phyloP scores from a whole-genome alignment of 2,329 filamentous ascomycete genomes.

The Nectriaceae sp. region DNA sequence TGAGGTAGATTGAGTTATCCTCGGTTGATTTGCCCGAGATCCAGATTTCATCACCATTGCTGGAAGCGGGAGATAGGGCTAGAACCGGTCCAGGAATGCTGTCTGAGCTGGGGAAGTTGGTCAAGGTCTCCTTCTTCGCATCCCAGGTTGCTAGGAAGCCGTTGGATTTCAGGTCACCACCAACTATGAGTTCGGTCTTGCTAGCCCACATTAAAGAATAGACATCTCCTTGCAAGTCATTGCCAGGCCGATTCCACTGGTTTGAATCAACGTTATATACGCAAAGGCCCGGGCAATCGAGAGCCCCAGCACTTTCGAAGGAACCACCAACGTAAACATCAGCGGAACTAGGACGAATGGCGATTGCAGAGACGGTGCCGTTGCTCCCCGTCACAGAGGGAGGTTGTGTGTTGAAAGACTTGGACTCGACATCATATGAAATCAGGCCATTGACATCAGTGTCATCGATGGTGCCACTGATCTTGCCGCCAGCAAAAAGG shows the following conservation, averaged over 20 bases:
- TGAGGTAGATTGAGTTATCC: slow-evolving; percentile 72
- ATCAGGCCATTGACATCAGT: slow-evolving; percentile 71
- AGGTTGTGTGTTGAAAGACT: slow-evolving; percentile 70
- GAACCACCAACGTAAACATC: slow-evolving; percentile 85
- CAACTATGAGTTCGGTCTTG: slow-evolving; percentile 70
- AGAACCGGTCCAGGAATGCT: slow-evolving; percentile 79
- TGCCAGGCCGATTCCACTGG: slow-evolving; percentile 81
- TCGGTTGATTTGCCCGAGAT: slow-evolving; percentile 67
- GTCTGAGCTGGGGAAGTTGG: slow-evolving; percentile 59
- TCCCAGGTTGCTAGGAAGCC: slow-evolving; percentile 75
- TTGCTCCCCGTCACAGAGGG: slow-evolving; percentile 71
- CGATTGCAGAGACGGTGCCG: slow-evolving; percentile 75
- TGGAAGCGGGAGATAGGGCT: slow-evolving; percentile 72
- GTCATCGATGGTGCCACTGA: slow-evolving; percentile 70
- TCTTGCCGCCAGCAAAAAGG: slow-evolving; percentile 79
- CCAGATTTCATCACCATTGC: slow-evolving; percentile 76
- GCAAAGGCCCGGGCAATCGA: slow-evolving; percentile 83
- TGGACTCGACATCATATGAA: slow-evolving; percentile 72
- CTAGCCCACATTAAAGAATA: slow-evolving; percentile 75
- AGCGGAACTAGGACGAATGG: slow-evolving; percentile 66
- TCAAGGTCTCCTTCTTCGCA: slow-evolving; percentile 66
- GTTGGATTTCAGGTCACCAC: slow-evolving; percentile 73
- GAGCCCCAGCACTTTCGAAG: slow-evolving; percentile 79
- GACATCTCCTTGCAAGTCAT: slow-evolving; percentile 69
- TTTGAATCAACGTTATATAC: slow-evolving; percentile 68